phyloP scores from a whole-genome alignment of 179 eudicot species.

The Spergularia azorica region DNA sequence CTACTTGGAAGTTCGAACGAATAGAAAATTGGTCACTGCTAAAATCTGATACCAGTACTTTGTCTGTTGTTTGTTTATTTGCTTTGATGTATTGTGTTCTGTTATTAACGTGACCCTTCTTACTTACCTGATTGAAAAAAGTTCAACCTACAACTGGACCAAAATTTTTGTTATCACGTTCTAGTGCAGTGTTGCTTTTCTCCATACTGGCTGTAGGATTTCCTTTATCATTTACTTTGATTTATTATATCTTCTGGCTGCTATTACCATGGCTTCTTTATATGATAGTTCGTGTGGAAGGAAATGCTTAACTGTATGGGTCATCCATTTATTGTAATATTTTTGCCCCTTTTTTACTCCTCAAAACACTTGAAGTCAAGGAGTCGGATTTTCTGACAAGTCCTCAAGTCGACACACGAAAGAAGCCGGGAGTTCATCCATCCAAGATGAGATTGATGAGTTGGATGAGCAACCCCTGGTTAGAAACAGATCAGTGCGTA shows the following conservation, averaged over 20 bases:
- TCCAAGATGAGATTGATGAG: conserved; percentile 70
- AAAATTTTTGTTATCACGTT: background rate
- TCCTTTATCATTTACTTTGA: background rate
- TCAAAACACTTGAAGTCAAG: conserved; percentile 25
- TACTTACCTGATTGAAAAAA: background rate
- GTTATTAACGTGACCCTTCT: background rate
- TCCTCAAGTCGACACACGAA: conserved; percentile 41
- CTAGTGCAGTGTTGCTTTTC: background rate
- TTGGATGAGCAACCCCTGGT: conserved; percentile 73
- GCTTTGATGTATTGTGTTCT: background rate
- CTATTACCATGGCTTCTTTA: background rate
- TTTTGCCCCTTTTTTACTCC: background rate
- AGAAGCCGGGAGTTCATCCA: conserved; percentile 67
- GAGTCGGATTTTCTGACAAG: conserved; percentile 24
- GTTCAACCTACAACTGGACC: background rate
- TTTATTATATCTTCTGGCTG: background rate
- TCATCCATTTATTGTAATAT: background rate
- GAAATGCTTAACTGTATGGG: background rate
- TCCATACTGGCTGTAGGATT: background rate
- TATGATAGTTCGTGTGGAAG: background rate
- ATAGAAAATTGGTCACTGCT: background rate
- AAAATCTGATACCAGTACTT: no score
- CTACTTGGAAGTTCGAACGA: no score
- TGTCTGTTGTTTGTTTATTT: no score
- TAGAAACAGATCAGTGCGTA: conserved; percentile 63